A percentile compares a stretch with the other conserved stretches of the same genome.
Evolutionary conservation across 306 rosid species (phyloP).

Genomic region (Dalbergia oliveri): DNA sequence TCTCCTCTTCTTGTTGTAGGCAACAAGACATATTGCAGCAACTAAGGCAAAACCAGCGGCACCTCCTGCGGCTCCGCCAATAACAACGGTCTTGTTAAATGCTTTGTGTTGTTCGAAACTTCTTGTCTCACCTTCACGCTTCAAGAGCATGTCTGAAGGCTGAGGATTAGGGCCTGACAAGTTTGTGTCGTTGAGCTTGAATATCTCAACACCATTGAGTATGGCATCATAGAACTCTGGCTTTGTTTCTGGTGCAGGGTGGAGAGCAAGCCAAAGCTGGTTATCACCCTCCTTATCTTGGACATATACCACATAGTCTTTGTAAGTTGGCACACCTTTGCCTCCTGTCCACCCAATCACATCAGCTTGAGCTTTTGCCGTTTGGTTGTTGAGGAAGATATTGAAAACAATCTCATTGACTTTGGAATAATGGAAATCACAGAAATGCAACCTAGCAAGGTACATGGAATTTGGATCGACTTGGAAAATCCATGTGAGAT

Average conservation of each 20-base stretch:
- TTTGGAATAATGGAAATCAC: slow-evolving; percentile 46
- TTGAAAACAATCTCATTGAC: slow-evolving; percentile 52
- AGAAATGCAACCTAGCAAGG: slow-evolving; percentile 62
- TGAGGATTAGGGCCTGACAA: slow-evolving; percentile 69
- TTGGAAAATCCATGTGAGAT: slow-evolving; percentile 63
- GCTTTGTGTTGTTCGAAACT: background rate
- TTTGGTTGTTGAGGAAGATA: slow-evolving; percentile 60
- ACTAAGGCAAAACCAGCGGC: slow-evolving; percentile 60
- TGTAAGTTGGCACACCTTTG: slow-evolving; percentile 50
- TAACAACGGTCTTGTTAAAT: slow-evolving; percentile 18
- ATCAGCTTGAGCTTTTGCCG: slow-evolving; percentile 51
- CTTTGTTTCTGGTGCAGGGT: slow-evolving; percentile 39
- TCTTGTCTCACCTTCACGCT: background rate
- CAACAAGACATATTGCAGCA: slow-evolving; percentile 54
- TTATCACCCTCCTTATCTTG: slow-evolving; percentile 38
- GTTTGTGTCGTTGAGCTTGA: slow-evolving; percentile 60
- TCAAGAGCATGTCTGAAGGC: slow-evolving; percentile 52
- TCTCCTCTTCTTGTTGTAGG: slow-evolving; percentile 49
- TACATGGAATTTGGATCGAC: slow-evolving; percentile 62
- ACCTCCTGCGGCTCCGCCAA: slow-evolving; percentile 68
- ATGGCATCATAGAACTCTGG: slow-evolving; percentile 58
- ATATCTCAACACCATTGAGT: slow-evolving; percentile 64
- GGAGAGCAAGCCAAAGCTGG: slow-evolving; percentile 57
- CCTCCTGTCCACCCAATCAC: slow-evolving; percentile 57
- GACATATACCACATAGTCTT: slow-evolving; percentile 52